Evolutionary conservation across 1,139 yeast genomes (phyloP).

Genomic region (Nakaseomyces sp.): DNA sequence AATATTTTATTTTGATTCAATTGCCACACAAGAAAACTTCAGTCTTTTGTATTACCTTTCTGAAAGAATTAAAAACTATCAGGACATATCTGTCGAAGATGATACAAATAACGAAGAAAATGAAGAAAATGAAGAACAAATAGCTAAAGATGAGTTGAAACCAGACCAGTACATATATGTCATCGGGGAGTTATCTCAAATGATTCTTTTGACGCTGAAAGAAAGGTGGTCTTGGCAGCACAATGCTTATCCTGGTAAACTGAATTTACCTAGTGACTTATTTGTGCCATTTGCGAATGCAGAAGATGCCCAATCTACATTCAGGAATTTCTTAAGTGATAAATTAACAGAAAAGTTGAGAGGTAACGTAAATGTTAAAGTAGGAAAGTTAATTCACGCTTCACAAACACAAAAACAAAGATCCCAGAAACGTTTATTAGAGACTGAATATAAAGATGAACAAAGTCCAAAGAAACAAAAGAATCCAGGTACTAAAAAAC

Average conservation of each 20-base stretch:
- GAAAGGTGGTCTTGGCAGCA: constrained; percentile 58
- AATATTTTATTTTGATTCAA: constrained; percentile 48
- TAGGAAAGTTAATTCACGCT: constrained; percentile 21
- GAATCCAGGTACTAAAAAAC: neutral
- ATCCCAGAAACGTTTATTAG: constrained; percentile 25
- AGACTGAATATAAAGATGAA: constrained; percentile 18
- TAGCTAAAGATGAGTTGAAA: constrained; percentile 29
- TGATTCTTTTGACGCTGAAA: constrained; percentile 51
- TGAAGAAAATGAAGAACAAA: constrained; percentile 12
- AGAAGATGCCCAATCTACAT: constrained; percentile 32
- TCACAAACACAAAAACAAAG: constrained; percentile 28
- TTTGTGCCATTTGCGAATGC: constrained; percentile 45
- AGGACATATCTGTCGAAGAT: constrained; percentile 43
- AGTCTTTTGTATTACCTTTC: constrained; percentile 69
- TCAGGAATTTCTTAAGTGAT: constrained; percentile 23
- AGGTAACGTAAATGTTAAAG: constrained; percentile 24
- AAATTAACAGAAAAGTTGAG: constrained; percentile 16
- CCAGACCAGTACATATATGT: constrained; percentile 34
- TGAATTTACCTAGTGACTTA: constrained; percentile 57
- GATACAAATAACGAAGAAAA: constrained; percentile 30
- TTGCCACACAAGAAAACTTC: constrained; percentile 59
- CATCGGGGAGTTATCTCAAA: constrained; percentile 66
- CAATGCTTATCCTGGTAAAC: constrained; percentile 74
- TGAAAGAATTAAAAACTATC: constrained; percentile 70
- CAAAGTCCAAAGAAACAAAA: constrained; percentile 6